phyloP scores from a whole-genome alignment of 2,329 filamentous ascomycete genomes.

The Pseudocercospora eumusae region DNA sequence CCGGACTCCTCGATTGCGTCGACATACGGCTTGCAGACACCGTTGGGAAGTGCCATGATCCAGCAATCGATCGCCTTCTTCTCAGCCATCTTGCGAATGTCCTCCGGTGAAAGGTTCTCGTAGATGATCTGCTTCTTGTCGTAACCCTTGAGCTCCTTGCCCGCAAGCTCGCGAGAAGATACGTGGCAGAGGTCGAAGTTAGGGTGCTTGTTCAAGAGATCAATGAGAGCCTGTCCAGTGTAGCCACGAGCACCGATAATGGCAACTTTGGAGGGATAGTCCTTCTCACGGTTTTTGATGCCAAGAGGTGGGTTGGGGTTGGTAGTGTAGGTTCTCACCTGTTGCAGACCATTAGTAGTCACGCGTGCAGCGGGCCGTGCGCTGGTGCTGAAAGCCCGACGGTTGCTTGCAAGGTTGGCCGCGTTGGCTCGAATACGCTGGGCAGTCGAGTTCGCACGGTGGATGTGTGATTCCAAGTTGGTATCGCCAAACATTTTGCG shows the following conservation, averaged over 20 bases:
- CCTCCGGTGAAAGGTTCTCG: conserved; percentile 84
- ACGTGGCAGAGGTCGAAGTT: conserved; percentile 88
- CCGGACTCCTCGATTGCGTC: conserved; percentile 78
- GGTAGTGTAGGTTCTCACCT: conserved; percentile 56
- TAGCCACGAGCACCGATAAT: conserved; percentile 92
- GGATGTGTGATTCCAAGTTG: conserved; percentile 82
- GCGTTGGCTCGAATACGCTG: conserved; percentile 57
- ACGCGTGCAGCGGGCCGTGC: conserved; percentile 36
- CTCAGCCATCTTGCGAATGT: conserved; percentile 80
- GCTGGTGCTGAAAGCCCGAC: conserved; percentile 66
- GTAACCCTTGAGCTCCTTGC: conserved; percentile 85
- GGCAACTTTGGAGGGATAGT: conserved; percentile 74
- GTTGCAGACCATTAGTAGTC: conserved; percentile 21
- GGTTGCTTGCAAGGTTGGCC: conserved; percentile 44
- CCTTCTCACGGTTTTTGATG: conserved; percentile 83
- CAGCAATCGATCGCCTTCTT: conserved; percentile 87
- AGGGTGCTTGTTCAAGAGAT: conserved; percentile 82
- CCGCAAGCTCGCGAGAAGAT: conserved; percentile 87
- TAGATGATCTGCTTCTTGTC: conserved; percentile 89
- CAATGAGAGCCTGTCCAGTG: conserved; percentile 87
- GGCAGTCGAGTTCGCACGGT: conserved; percentile 72
- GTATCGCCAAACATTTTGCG: conserved; percentile 85
- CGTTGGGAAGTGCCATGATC: conserved; percentile 96
- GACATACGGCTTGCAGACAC: conserved; percentile 89
- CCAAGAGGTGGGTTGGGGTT: conserved; percentile 91